These are phyloP conservation scores for Capronia americana DNA, from an alignment of 2,329 filamentous ascomycete genomes.

Conservation along the genomic window DNA sequence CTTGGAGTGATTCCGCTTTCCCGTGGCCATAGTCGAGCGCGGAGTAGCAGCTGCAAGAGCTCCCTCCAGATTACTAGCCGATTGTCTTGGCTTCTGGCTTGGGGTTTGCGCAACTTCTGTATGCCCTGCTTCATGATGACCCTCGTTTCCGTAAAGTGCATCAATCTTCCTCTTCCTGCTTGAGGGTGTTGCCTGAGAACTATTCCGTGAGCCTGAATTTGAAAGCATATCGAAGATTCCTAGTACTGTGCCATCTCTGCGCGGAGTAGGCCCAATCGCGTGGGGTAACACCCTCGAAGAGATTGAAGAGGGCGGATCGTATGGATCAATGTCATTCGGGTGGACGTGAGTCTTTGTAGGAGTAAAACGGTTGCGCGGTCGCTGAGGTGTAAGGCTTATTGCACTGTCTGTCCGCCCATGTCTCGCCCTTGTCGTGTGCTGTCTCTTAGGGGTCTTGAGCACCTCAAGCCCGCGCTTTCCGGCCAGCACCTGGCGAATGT, in stretches of 20 bases:
- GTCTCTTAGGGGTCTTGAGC: conserved; percentile 43
- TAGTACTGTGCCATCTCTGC: conserved; percentile 55
- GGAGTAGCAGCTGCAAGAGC: conserved; percentile 27
- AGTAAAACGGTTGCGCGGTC: conserved; percentile 37
- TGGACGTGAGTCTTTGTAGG: conserved; percentile 48
- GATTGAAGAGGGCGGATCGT: conserved; percentile 50
- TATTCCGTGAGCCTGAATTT: conserved; percentile 47
- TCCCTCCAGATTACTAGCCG: not conserved
- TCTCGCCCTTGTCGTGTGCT: conserved; percentile 6
- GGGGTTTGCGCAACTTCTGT: conserved; percentile 45
- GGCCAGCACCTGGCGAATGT: conserved; percentile 45
- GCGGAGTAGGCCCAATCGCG: conserved; percentile 56
- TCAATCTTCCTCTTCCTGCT: conserved; percentile 35
- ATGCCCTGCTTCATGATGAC: conserved; percentile 35
- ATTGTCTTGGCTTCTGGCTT: conserved; percentile 42
- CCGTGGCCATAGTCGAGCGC: conserved; percentile 38
- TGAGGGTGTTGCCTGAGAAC: conserved; percentile 40
- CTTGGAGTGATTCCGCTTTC: conserved; percentile 38
- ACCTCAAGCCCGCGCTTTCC: conserved; percentile 41
- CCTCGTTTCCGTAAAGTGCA: conserved; percentile 35
- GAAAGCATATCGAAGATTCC: conserved; percentile 57
- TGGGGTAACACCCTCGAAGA: conserved; percentile 45
- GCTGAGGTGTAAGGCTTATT: conserved; percentile 32
- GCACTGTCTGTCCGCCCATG: conserved; percentile 34
- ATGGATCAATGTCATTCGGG: conserved; percentile 52